Evolutionary conservation across 73 alveolate genomes (phyloP), one percentile per base, ranked within the genome.

Genomic region (Stentor roeselii): DNA sequence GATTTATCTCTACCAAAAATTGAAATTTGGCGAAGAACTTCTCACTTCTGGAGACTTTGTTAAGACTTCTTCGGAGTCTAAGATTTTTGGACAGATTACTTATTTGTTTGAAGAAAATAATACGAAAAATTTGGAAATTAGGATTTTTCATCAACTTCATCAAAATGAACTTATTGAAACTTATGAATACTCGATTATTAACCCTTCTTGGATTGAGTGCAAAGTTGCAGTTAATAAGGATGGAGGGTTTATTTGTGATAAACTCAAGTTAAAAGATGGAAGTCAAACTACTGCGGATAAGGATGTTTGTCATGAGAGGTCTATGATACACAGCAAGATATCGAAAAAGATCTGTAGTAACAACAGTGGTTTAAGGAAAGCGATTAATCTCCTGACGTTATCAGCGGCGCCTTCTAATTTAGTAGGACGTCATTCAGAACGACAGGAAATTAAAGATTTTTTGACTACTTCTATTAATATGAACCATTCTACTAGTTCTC

Each of bases 371-470:
- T 58, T 58, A 58, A n/a, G 15, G 1, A n/a, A 67, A 14, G 82
- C 82, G 0, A 67, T 67, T 67, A 50, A 36, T 32, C 15, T 32
- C 11, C 77, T 67, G 31, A 67, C 82, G 38, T 30, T 35, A 27
- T 35, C 82, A 1, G n/a, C 93, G 3, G 58, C 82, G 0, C 98
- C 98, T 2, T 91, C 91, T 0, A 84, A 78, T 21, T 83, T 94
- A 32, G 93, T 93, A 2, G 93, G 98, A 83, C 84, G 98, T 88
- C 97, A 94, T 15, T n/a, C 85, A 39, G 98, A 94, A 76, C 86
- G 80, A 78, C 74, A 76, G 30, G 35, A 82, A 34, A 92, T 94
- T 36, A 82, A 76, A 35, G 89, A 92, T 11, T 92, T 87, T 82
- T 60, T 94, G 2, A 59, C 76, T 36, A 87, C 83, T 35, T 96